phyloP scores from a whole-genome alignment of 129 eudicot species.

The Daucus carota region DH1_v3.0 NC_030381.2:34585501-34586000 shows the following conservation, averaged over 20 bases:
- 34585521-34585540: slow-evolving; percentile 48
- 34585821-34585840: background rate
- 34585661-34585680: slow-evolving; percentile 48
- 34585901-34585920: background rate
- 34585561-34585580: slow-evolving; percentile 18
- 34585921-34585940: background rate
- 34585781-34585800: slow-evolving; percentile 49
- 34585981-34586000: background rate
- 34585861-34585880: background rate
- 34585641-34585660: slow-evolving; percentile 60
- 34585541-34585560: slow-evolving; percentile 44
- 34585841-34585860: background rate
- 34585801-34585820: slow-evolving; percentile 34
- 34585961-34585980: background rate
- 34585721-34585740: slow-evolving; percentile 60
- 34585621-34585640: slow-evolving; percentile 55
- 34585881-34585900: no score
- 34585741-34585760: slow-evolving; percentile 66
- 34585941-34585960: background rate
- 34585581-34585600: slow-evolving; percentile 32
- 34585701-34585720: slow-evolving; percentile 60
- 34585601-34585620: slow-evolving; percentile 42
- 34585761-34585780: slow-evolving; percentile 56
- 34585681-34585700: slow-evolving; percentile 56
- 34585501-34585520: slow-evolving; percentile 50